phyloP scores from a whole-genome alignment of 2,329 filamentous ascomycete species.

The Lecanoromycetidae sp. region DNA sequence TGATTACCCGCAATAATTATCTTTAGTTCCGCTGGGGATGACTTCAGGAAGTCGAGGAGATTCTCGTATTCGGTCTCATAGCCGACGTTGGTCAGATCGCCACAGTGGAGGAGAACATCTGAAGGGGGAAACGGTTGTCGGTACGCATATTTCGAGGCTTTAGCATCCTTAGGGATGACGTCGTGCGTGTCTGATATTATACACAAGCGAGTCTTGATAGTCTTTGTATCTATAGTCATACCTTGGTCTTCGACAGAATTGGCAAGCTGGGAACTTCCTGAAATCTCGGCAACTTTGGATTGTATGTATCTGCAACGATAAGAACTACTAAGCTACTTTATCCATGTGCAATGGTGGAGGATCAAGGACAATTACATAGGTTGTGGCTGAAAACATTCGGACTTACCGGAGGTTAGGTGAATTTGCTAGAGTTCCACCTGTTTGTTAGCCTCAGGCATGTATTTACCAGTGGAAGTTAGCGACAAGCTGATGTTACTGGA shows the following conservation, averaged over 20 bases:
- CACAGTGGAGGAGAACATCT: constrained; percentile 46
- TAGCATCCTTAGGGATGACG: constrained; percentile 19
- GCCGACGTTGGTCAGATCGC: constrained; percentile 46
- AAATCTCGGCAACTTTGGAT: too few species aligned
- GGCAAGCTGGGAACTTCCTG: not conserved
- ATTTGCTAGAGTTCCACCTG: too few species aligned
- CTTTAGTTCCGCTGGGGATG: constrained; percentile 43
- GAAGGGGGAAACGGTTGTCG: constrained; percentile 36
- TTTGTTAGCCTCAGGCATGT: too few species aligned
- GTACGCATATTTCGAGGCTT: constrained; percentile 23
- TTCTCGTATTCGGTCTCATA: constrained; percentile 35
- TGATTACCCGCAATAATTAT: constrained; percentile 54
- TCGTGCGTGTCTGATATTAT: constrained; percentile 35
- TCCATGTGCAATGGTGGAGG: not conserved
- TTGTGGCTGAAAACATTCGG: not conserved
- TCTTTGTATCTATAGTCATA: constrained; percentile 16
- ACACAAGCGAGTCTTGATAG: constrained; percentile 31
- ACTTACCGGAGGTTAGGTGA: too few species aligned
- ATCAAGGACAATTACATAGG: not conserved
- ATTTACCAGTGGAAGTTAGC: too few species aligned
- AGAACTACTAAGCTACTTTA: too few species aligned
- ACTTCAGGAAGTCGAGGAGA: constrained; percentile 36
- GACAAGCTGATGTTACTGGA: too few species aligned
- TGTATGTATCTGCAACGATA: too few species aligned
- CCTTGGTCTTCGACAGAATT: not conserved